These are phyloP conservation scores for Musa schizocarpa DNA, from an alignment of 176 grass and related monocot genomes.

Conservation along the genomic window DNA sequence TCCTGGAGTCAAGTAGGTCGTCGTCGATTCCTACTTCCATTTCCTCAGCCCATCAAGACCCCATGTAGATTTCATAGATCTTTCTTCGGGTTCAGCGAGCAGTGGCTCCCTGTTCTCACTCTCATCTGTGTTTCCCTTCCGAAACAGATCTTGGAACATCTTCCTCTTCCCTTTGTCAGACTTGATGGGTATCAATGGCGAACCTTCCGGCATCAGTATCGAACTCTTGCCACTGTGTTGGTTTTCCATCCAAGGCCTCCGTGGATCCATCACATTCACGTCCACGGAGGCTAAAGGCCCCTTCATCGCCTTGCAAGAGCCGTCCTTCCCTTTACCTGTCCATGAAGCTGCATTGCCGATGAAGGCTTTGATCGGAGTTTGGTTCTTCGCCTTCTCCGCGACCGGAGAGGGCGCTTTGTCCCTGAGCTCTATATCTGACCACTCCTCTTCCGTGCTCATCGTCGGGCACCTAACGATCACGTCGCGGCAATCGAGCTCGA, in stretches of 20 bases:
- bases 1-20: constrained; percentile 15
- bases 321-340: constrained; percentile 55
- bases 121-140: constrained; percentile 29
- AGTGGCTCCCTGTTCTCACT: constrained; percentile 29
- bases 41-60: constrained; percentile 78
- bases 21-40: constrained; percentile 45
- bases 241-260: neutral
- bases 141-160: constrained; percentile 37
- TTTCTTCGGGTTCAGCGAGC: constrained; percentile 23
- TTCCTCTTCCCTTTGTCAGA: constrained; percentile 45
- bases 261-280: neutral
- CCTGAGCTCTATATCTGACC: constrained; percentile 79
- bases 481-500: constrained; percentile 58
- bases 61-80: constrained; percentile 30
- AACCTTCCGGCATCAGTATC: constrained; percentile 44
- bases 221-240: constrained; percentile 29
- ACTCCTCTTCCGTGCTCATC: constrained; percentile 43
- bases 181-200: constrained; percentile 21
- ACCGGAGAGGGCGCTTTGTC: constrained; percentile 27
- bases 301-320: neutral
- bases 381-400: constrained; percentile 51
- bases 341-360: constrained; percentile 30
- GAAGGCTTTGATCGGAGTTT: constrained; percentile 35
- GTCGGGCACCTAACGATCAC: constrained; percentile 21
- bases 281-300: constrained; percentile 33